A percentile compares a stretch with the other conserved stretches of the same genome.
Evolutionary conservation across 257 asterid genomes (phyloP).

Genomic region (Nicotiana otophora): DNA sequence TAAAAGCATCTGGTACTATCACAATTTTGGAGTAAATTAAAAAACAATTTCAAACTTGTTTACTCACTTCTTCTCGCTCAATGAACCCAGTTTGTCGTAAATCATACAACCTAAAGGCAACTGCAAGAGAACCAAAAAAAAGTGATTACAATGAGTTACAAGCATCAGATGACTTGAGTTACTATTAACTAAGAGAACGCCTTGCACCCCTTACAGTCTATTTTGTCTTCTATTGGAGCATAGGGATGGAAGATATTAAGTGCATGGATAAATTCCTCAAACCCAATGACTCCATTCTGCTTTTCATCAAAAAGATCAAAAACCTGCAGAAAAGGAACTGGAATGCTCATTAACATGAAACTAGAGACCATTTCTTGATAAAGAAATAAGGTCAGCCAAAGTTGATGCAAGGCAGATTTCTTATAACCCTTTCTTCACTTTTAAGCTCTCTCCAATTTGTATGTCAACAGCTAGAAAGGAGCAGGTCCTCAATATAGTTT

Average conservation of each 20-base stretch:
- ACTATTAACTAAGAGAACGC: not conserved
- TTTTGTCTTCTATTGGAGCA: conserved; percentile 23
- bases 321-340: conserved; percentile 14
- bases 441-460: not conserved
- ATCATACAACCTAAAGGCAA: conserved; percentile 36
- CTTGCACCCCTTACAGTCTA: conserved; percentile 16
- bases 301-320: conserved; percentile 28
- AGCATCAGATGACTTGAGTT: not conserved
- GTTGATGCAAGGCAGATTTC: not conserved
- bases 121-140: conserved; percentile 23
- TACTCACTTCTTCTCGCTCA: conserved; percentile 45
- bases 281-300: conserved; percentile 24
- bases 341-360: not conserved
- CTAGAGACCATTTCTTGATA: not conserved
- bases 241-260: conserved; percentile 28
- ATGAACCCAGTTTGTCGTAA: conserved; percentile 46
- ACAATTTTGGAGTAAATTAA: not conserved
- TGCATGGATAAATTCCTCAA: conserved; percentile 27
- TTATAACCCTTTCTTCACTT: not conserved
- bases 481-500: not conserved
- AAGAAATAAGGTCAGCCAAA: not conserved
- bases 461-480: not conserved
- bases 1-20: not conserved
- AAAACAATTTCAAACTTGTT: not conserved
- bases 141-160: not conserved